Conservation (phyloP, 805 yeast genomes). For the Scheffersomyces spartinae region DNA sequence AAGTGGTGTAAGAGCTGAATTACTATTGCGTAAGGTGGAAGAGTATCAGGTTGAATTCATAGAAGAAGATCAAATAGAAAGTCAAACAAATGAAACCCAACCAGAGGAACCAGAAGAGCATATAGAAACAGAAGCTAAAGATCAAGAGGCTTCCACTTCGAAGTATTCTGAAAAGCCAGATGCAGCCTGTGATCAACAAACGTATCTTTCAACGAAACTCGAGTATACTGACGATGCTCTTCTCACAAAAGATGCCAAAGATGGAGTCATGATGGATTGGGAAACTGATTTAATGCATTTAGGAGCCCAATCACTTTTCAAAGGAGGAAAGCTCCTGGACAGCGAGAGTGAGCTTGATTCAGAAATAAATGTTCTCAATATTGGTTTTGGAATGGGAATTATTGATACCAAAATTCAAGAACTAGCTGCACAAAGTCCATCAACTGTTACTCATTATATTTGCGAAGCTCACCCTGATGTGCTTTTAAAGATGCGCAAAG, state of each 20-base stretch:
- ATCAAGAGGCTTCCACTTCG: constrained; percentile 1
- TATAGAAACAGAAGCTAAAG: constrained; percentile 6
- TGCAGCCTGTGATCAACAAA: constrained; percentile 53
- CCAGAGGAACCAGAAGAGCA: constrained; percentile 9
- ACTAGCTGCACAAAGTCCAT: constrained; percentile 30
- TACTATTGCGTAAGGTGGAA: constrained; percentile 59
- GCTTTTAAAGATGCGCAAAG: constrained; percentile 46
- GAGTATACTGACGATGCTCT: constrained; percentile 60
- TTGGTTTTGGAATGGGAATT: constrained; percentile 97
- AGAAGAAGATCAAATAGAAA: constrained; percentile 21
- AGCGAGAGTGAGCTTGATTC: constrained; percentile 20
- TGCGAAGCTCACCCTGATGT: constrained; percentile 96
- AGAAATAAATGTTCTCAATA: constrained; percentile 52
- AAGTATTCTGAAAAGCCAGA: constrained; percentile 13
- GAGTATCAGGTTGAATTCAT: constrained; percentile 55
- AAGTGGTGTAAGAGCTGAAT: constrained; percentile 88
- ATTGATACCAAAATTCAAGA: constrained; percentile 70
- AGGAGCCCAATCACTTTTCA: constrained; percentile 67
- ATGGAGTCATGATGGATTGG: constrained; percentile 99
- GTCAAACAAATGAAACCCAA: constrained; percentile 12
- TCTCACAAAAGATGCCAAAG: constrained; percentile 59
- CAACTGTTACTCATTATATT: constrained; percentile 74
- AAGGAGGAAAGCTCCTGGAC: constrained; percentile 19
- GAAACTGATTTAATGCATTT: constrained; percentile 71
- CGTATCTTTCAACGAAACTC: constrained; percentile 55